Evolutionary conservation across 2,329 filamentous ascomycete species (phyloP).

Genomic region (Myriosclerotinia duriaeana): DNA sequence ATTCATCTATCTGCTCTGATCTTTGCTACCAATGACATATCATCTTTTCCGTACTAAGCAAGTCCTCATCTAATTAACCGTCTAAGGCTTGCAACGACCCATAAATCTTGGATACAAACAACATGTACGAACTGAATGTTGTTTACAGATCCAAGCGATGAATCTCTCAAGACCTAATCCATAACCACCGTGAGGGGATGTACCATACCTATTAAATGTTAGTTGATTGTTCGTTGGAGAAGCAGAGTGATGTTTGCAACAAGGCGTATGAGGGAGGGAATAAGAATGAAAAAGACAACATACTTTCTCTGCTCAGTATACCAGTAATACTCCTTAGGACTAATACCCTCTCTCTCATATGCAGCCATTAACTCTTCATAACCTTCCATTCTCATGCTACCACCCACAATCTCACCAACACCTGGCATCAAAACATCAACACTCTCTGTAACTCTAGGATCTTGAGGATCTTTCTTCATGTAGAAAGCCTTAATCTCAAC

Average conservation of each 20-base stretch:
- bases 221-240: background rate
- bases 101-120: constrained; percentile 81
- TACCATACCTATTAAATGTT: constrained; percentile 67
- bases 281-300: constrained; percentile 44
- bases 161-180: constrained; percentile 85
- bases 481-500: constrained; percentile 98
- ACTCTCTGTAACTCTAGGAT: constrained; percentile 84
- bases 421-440: constrained; percentile 87
- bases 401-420: constrained; percentile 95
- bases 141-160: constrained; percentile 63
- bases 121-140: constrained; percentile 63
- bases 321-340: constrained; percentile 90
- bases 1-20: background rate
- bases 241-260: too few species aligned
- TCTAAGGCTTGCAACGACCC: constrained; percentile 73
- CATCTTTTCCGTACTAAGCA: background rate
- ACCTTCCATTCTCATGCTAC: constrained; percentile 92
- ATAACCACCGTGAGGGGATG: constrained; percentile 77
- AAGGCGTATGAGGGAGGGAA: background rate
- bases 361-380: constrained; percentile 86
- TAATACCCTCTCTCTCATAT: constrained; percentile 83
- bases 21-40: background rate
- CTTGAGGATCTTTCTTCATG: constrained; percentile 85
- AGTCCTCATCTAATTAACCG: background rate
- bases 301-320: constrained; percentile 92